Evolutionary conservation across 768 basidiomycete species (phyloP).

Genomic region (Hirschioporus abietinus): DNA sequence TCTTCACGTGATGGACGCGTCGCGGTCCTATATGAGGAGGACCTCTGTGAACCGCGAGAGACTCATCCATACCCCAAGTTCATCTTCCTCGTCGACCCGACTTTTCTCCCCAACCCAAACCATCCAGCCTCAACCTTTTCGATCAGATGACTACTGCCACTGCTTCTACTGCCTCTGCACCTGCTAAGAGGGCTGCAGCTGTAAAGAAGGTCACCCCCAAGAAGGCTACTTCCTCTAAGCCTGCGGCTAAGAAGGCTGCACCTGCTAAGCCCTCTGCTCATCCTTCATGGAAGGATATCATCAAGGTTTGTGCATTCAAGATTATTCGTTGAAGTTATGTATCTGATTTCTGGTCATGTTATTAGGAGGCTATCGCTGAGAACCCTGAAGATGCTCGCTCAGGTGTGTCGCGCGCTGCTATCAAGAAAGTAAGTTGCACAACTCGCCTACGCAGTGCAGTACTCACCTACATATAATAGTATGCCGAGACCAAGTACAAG

Average conservation of each 20-base stretch:
- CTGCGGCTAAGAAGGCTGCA: slow-evolving; percentile 13
- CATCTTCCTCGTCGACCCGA: not conserved
- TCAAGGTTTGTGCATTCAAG: slow-evolving; percentile 32
- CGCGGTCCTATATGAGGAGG: not conserved
- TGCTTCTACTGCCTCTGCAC: not conserved
- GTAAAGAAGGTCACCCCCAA: slow-evolving; percentile 23
- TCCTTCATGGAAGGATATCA: slow-evolving; percentile 53
- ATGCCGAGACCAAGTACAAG: slow-evolving; percentile 50
- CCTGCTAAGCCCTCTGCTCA: slow-evolving; percentile 22
- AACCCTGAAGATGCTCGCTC: slow-evolving; percentile 59
- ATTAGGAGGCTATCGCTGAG: slow-evolving; percentile 66
- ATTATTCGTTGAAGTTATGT: not conserved
- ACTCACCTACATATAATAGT: slow-evolving; percentile 26
- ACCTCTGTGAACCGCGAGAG: not conserved
- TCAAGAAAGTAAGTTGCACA: slow-evolving; percentile 69
- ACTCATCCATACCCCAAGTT: not conserved
- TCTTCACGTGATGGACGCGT: not conserved
- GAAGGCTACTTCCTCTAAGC: slow-evolving; percentile 15
- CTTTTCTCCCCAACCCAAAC: not conserved
- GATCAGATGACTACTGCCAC: not conserved
- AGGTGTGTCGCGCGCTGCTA: slow-evolving; percentile 70
- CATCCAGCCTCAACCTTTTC: not conserved
- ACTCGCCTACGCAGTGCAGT: not conserved
- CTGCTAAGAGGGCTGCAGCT: slow-evolving; percentile 25
- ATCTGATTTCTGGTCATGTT: slow-evolving; percentile 1